phyloP scores from a whole-genome alignment of 2,329 filamentous ascomycete genomes.

The Ophiostoma himal-ulmi region DNA sequence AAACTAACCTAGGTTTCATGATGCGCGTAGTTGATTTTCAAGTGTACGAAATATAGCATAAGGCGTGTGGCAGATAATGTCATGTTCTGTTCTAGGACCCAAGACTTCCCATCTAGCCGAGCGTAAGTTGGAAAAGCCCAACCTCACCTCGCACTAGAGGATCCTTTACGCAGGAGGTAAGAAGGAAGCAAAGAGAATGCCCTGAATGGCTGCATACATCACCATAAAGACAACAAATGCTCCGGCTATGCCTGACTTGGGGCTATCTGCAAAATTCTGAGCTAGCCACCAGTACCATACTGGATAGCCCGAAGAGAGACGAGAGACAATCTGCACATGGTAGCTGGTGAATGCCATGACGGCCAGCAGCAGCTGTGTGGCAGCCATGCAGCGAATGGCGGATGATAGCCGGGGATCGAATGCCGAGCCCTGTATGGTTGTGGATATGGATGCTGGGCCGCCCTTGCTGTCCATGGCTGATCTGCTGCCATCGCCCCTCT shows the following conservation, averaged over 20 bases:
- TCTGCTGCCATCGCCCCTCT: not conserved
- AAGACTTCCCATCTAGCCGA: not conserved
- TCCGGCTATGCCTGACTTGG: conserved; percentile 24
- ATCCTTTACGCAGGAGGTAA: conserved; percentile 70
- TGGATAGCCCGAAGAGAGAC: conserved; percentile 81
- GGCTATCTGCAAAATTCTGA: conserved; percentile 30
- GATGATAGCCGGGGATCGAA: conserved; percentile 26
- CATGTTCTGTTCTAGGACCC: not conserved
- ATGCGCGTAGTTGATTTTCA: not conserved
- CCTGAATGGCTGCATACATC: conserved; percentile 79
- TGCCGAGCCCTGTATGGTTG: not conserved
- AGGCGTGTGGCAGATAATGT: not conserved
- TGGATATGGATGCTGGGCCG: not conserved
- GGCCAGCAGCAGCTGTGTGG: conserved; percentile 67
- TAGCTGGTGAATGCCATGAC: conserved; percentile 69
- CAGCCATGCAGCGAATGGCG: conserved; percentile 55
- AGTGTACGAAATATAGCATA: not conserved
- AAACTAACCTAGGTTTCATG: too few species aligned
- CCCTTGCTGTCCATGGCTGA: not conserved
- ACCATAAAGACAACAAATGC: conserved; percentile 61
- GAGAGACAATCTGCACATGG: conserved; percentile 90
- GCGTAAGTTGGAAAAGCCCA: not conserved
- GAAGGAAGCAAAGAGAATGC: conserved; percentile 78
- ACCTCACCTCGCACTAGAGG: conserved; percentile 1
- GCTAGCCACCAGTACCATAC: conserved; percentile 85